phyloP scores from a whole-genome alignment of 805 yeast genomes.

The Spathaspora boniae region DNA sequence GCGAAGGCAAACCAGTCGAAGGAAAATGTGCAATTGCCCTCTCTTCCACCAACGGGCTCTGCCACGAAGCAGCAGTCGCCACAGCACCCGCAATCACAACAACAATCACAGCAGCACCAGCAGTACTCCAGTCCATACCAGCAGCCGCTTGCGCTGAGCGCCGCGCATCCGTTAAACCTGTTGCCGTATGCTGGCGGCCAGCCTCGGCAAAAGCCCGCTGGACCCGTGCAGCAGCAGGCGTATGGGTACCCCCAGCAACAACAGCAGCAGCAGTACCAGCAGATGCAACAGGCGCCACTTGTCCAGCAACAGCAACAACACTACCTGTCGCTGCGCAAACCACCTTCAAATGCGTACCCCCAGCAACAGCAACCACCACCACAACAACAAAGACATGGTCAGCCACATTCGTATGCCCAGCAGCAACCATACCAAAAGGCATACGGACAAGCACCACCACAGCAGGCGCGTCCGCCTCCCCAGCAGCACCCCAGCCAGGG shows the following conservation, averaged over 20 bases:
- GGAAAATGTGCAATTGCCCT: conserved; percentile 11
- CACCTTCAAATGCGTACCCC: too few relatives aligned
- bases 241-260: conserved; percentile 10
- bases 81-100: conserved; percentile 12
- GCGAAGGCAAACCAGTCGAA: conserved; percentile 2
- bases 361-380: conserved; percentile 12
- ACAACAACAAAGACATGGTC: conserved; percentile 8
- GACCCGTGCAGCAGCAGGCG: conserved; percentile 9
- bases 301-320: conserved; percentile 13
- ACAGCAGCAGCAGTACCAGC: conserved; percentile 9
- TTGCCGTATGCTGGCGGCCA: conserved; percentile 11
- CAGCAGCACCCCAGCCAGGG: conserved; percentile 7
- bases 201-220: conserved; percentile 11
- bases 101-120: conserved; percentile 9
- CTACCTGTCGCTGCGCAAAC: conserved; percentile 13
- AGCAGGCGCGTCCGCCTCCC: conserved; percentile 1
- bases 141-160: conserved; percentile 1
- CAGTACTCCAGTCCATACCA: conserved; percentile 8
- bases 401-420: conserved; percentile 1
- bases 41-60: conserved; percentile 12
- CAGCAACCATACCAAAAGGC: neutral
- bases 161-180: conserved; percentile 7
- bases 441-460: neutral
- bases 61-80: conserved; percentile 13
- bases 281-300: conserved; percentile 13